Percentiles rank a stretch among this genome's conserved stretches.
Evolutionary conservation across 148 eudicot genomes (phyloP).

Genomic region (Nepenthes mirabilis): DNA sequence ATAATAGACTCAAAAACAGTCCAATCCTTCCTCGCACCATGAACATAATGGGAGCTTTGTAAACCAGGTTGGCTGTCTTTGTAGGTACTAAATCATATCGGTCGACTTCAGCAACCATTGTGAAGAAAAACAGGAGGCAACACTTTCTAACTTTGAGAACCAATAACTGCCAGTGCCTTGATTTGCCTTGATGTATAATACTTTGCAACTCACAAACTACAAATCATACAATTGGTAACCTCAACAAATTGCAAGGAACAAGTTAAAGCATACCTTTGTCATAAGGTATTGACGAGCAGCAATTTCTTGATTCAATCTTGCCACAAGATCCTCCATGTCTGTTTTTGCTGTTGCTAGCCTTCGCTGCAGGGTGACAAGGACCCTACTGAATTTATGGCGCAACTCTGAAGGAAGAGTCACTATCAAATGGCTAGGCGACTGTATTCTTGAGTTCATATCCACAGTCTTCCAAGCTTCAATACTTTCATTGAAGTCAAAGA

Average conservation of each 20-base stretch:
- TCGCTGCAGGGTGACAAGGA: constrained; percentile 50
- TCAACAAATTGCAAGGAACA: background rate
- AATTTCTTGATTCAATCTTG: constrained; percentile 78
- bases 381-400: constrained; percentile 61
- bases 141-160: too few species aligned
- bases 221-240: too few species aligned
- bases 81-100: too few species aligned
- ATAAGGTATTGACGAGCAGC: constrained; percentile 81
- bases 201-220: too few species aligned
- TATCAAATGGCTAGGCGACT: constrained; percentile 33
- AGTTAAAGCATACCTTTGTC: constrained; percentile 44
- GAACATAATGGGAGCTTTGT: too few species aligned
- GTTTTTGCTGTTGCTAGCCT: constrained; percentile 70
- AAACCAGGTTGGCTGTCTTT: too few species aligned
- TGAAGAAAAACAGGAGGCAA: too few species aligned
- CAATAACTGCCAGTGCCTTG: too few species aligned
- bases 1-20: too few species aligned
- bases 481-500: constrained; percentile 25
- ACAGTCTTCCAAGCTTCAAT: constrained; percentile 21
- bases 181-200: too few species aligned
- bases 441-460: constrained; percentile 24
- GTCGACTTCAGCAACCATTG: too few species aligned
- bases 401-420: constrained; percentile 61
- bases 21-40: too few species aligned
- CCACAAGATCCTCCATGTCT: constrained; percentile 87